Base-by-base conservation (phyloP, 495 filamentous ascomycete species). In the Aspergillus incahuasiensis region DNA sequence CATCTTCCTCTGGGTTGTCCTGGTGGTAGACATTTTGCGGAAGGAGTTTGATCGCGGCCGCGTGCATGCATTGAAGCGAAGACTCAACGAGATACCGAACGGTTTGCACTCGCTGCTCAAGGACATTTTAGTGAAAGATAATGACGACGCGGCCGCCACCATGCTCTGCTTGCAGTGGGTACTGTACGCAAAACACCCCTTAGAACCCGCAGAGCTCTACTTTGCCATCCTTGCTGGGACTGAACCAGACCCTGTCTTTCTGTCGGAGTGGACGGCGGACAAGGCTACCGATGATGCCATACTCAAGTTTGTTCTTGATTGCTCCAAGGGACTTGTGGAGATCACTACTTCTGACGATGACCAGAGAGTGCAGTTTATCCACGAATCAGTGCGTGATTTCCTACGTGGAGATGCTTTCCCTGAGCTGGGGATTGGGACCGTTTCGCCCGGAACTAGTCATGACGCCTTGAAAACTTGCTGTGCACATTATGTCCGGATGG, bases 381-480 rank as follows among this genome's bases (percentile, higher is more conserved):
- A 80, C 51, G 74, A 78, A 59, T 77, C 76, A 1, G 76, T 78
- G 9, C 55, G 67, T 19, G 72, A 77, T 52, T 77, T 69, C 35
- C 61, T 79, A 22, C 13, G 74, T 2, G 66, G 69, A 45, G 63
- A 71, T 16, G 74, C 76, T 0, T 47, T 79, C 0, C 21, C 56
- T 6, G 48, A 63, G 18, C 5, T 78, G 5, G n/a, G 3, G 1
- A 6, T 62, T 66, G 11, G 22, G 54, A 35, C 51, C 53, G 12
- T 34, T 34, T 13, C 28, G 5, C 24, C 24, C 2, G 45, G 25
- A 2, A 13, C 24, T 45, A 71, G 70, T 55, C 73, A 80, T 41
- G 65, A 71, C 0, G 47, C 46, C 22, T 56, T 78, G 16, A 70
- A 65, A 39, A 19, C 68, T 18, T 73, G 67, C 40, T 79, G 74